Evolutionary conservation across 257 asterid species (phyloP).

Genomic region (Vinca minor): DNA sequence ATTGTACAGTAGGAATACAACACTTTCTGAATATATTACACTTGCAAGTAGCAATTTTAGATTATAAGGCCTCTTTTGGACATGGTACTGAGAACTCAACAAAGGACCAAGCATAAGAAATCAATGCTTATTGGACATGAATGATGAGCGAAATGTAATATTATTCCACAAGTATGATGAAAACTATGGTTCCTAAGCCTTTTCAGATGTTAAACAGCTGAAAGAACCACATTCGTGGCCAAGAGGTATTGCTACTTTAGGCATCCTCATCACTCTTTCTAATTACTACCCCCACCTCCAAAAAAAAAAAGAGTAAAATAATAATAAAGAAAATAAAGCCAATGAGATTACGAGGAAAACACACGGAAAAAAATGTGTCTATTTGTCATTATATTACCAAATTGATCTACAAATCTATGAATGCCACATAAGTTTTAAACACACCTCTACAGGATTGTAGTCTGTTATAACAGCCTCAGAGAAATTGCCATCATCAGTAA

Average conservation of each 20-base stretch:
- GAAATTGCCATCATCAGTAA: conserved; percentile 86
- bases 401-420: neutral
- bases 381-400: neutral
- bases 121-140: too few species aligned
- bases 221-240: neutral
- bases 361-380: neutral
- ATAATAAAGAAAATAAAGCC: neutral
- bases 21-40: neutral
- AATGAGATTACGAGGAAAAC: neutral
- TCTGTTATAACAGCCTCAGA: conserved; percentile 81
- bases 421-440: conserved; percentile 14
- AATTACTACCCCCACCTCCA: too few species aligned
- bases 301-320: too few species aligned
- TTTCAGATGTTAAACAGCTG: too few species aligned
- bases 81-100: neutral
- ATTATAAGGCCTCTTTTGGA: neutral
- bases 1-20: neutral
- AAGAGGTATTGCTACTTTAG: neutral
- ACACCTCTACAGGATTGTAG: conserved; percentile 68
- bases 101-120: too few species aligned
- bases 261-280: neutral
- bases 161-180: too few species aligned
- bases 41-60: neutral
- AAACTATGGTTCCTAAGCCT: too few species aligned
- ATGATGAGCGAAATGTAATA: too few species aligned